Base-by-base conservation (phyloP, 2,329 filamentous ascomycete species). In the Neodidymelliopsis sp. region DNA sequence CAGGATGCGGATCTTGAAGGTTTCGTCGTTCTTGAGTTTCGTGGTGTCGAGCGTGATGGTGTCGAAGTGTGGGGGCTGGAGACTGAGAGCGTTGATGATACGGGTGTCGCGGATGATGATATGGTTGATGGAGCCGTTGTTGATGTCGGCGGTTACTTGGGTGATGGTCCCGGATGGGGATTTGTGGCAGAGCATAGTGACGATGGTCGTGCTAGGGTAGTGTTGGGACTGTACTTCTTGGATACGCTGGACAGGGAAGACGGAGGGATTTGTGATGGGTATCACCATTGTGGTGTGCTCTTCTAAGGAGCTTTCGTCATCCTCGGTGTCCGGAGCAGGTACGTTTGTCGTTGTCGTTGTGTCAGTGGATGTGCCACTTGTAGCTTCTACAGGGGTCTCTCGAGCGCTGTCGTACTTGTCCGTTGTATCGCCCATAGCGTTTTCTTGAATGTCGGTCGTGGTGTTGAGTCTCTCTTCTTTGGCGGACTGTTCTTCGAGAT, bases 91-190 rank as follows among this genome's bases (percentile, higher is more conserved):
- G 0, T 27, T 31, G n/a, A 63, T 56, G 13, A 57, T 24, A 0
- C 46, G 48, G 1, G 16, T 10, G 16, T 56, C 46, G 9, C 44
- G 49, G 27, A 63, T 61, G 20, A 57, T 2, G 3, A 63, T 34
- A 16, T 59, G 50, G 18, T 61, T 39, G 27, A 59, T 42, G 0
- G 57, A 52, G 8, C 60, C 56, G 9, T 54, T 44, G 6, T 54
- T 41, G 7, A 61, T 18, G 18, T 59, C 53, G 6, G 48, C 52
- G 12, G 46, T 56, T 8, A 59, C 58, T 30, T 53, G 49, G 4
- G 18, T 49, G 5, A 56, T 33, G 1, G 43, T n/a, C 2, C 41
- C 35, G 2, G 41, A 18, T 0, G 22, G 11, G 12, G 48, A 36
- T 13, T 41, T 37, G 8, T 60, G 53, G 3, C 38, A 11, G 29